phyloP scores from a whole-genome alignment of 2,329 filamentous ascomycete genomes.

The Phialemoniopsis sp. region DNA sequence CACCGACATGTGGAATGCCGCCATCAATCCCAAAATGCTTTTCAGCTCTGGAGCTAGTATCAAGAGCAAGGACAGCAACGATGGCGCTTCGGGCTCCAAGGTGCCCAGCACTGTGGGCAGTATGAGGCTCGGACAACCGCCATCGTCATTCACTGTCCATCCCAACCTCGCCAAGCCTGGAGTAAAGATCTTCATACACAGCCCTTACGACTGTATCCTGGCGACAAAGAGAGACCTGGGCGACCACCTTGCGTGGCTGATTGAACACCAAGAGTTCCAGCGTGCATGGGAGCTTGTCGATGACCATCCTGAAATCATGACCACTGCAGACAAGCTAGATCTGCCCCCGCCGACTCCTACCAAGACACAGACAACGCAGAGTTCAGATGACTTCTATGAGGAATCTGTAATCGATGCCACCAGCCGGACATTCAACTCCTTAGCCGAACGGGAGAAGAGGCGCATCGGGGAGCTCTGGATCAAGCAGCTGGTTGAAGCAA shows the following conservation, averaged over 20 bases:
- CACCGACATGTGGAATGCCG: slow-evolving; percentile 84
- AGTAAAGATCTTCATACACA: slow-evolving; percentile 84
- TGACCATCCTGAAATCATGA: slow-evolving; percentile 73
- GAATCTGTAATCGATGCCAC: slow-evolving; percentile 63
- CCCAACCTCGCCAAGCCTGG: slow-evolving; percentile 51
- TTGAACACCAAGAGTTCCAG: slow-evolving; percentile 76
- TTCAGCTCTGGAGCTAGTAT: slow-evolving; percentile 86
- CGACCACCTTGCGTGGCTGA: slow-evolving; percentile 82
- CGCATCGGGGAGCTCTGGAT: slow-evolving; percentile 93
- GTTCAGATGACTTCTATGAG: slow-evolving; percentile 67
- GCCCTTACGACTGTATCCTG: slow-evolving; percentile 93
- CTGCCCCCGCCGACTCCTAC: slow-evolving; percentile 34
- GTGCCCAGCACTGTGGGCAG: slow-evolving; percentile 32
- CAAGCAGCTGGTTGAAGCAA: slow-evolving; percentile 71
- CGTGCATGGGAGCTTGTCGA: slow-evolving; percentile 88
- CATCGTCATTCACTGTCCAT: slow-evolving; percentile 36
- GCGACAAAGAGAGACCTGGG: slow-evolving; percentile 81
- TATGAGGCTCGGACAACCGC: slow-evolving; percentile 11
- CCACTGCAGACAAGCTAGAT: slow-evolving; percentile 35
- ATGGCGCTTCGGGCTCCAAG: slow-evolving; percentile 49
- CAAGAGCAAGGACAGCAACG: slow-evolving; percentile 55
- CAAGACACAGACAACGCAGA: slow-evolving; percentile 25
- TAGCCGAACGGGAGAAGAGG: slow-evolving; percentile 80
- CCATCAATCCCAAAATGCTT: slow-evolving; percentile 79
- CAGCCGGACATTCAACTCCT: slow-evolving; percentile 54